phyloP scores from a whole-genome alignment of 2,329 filamentous ascomycete genomes.

The Albophoma yamanashiensis region DNA sequence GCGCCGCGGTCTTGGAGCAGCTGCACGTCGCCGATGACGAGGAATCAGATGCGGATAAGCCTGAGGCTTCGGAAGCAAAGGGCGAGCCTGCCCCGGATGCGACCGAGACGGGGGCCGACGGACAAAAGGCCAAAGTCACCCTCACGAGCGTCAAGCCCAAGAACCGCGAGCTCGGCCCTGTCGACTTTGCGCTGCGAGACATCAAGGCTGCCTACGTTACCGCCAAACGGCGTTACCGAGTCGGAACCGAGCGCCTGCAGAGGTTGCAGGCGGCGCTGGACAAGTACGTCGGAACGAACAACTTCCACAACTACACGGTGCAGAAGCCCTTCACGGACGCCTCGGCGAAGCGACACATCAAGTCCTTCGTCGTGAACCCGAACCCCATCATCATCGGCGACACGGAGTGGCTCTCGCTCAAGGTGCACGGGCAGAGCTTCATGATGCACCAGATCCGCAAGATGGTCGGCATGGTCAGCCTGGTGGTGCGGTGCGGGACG shows the following conservation, averaged over 20 bases:
- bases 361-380: conserved; percentile 72
- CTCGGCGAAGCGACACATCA: conserved; percentile 82
- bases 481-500: conserved; percentile 78
- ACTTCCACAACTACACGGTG: conserved; percentile 97
- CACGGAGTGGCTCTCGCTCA: conserved; percentile 91
- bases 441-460: conserved; percentile 99
- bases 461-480: conserved; percentile 88
- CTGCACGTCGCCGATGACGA: conserved; percentile 31
- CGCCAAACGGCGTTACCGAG: conserved; percentile 78
- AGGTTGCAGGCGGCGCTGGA: conserved; percentile 67
- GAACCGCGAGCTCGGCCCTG: conserved; percentile 32
- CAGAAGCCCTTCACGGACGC: conserved; percentile 74
- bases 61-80: conserved; percentile 4
- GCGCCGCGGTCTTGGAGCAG: conserved; percentile 50
- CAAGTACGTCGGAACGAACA: conserved; percentile 72
- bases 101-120: conserved; percentile 8
- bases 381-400: conserved; percentile 76
- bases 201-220: conserved; percentile 73
- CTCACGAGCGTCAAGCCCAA: conserved; percentile 25
- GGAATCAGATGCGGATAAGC: conserved; percentile 12
- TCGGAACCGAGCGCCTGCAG: conserved; percentile 58
- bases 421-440: conserved; percentile 95
- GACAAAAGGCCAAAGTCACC: conserved; percentile 10
- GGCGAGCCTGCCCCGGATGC: conserved; percentile 11
- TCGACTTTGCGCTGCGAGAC: conserved; percentile 57